Evolutionary conservation across 2,329 filamentous ascomycete species (phyloP).

Genomic region (Colletotrichum sp.): DNA sequence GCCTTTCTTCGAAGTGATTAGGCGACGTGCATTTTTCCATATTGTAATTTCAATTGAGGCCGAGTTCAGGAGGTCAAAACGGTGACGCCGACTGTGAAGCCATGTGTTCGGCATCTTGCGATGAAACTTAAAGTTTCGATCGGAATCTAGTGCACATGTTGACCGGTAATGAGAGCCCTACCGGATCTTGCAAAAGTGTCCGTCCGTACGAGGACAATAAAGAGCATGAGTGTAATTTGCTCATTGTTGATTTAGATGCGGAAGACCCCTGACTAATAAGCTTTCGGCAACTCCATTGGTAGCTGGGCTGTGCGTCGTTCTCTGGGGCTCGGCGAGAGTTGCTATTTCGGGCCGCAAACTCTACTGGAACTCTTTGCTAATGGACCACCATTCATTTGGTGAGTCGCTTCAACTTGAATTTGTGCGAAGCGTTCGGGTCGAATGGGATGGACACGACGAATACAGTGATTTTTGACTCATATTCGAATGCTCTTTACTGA

Average conservation of each 20-base stretch:
- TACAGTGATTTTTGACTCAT: neutral
- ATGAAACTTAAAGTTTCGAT: neutral
- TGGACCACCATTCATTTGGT: neutral
- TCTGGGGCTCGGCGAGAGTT: neutral
- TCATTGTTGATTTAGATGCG: neutral
- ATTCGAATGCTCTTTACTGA: neutral
- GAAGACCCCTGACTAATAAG: neutral
- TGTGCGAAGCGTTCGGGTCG: neutral
- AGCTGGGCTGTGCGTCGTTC: neutral
- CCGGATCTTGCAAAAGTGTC: neutral
- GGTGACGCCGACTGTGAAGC: neutral
- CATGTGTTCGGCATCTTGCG: neutral
- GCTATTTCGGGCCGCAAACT: neutral
- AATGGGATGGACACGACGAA: neutral
- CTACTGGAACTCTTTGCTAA: neutral
- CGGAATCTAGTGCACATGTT: neutral
- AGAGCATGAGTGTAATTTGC: neutral
- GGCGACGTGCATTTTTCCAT: neutral
- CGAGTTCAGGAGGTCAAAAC: neutral
- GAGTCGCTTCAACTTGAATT: neutral
- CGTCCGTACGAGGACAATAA: neutral
- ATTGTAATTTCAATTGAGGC: neutral
- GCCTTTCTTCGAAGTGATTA: accelerated
- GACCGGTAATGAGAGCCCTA: neutral
- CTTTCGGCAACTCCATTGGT: neutral